Base-by-base conservation (phyloP, 78 protist genomes). In the Cavenderia fasciculata region DNA sequence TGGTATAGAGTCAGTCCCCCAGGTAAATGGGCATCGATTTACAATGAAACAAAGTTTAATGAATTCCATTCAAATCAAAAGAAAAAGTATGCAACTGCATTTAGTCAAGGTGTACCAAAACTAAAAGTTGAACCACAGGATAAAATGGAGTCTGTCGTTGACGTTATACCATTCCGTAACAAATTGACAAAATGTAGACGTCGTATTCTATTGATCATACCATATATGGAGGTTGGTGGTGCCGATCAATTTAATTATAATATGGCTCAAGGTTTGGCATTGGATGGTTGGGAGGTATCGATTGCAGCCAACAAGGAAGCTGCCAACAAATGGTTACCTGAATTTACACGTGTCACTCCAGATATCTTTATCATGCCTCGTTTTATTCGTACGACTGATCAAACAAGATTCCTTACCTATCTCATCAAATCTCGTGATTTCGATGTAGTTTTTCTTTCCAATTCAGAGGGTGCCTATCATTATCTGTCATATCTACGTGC, bases 221-320 rank as follows among this genome's bases (percentile, higher is more conserved):
- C 88, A 8, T 47, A 79, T 29, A 79, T 79, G 88, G 88, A 79
- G 29, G 52, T 79, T 49, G 88, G 88, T 36, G 88, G 88, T 79
- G 88, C 88, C n/a, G 88, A 79, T 66, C 88, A 79, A 29, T 79
- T 79, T n/a, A 79, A 79, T 62, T 79, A 52, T 29, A 79, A 79
- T 62, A 65, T 79, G 36, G 88, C 88, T 21, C 76, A 65, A 40
- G 88, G 88, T 29, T 49, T 79, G 74, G 88, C 66, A 31, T 21
- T 66, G 43, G 88, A 79, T 66, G 88, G 76, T 33, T 79, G 88
- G 88, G 88, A 79, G 44, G 76, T 79, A n/a, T n/a, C 57, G 23
- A 66, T 79, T 40, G 88, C 88, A 1, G 41, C 69, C 6, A 79
- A 72, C 1, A 79, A 47, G 41, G 40, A 38, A 2, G 54, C 88